Conservation (phyloP, 495 filamentous ascomycete species). For the Evernia prunastri region DNA sequence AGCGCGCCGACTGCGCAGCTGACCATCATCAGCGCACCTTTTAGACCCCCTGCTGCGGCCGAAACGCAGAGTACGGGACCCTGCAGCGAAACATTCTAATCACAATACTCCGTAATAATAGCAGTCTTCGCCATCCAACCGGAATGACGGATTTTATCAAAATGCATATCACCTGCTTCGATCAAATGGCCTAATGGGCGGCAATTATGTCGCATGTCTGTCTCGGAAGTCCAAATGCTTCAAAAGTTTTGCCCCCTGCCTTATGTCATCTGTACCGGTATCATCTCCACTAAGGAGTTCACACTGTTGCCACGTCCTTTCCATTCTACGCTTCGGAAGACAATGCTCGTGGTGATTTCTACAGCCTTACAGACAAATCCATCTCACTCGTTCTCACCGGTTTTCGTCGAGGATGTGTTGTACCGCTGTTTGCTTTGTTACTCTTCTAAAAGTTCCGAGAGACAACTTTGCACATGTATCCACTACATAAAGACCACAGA, state of each 20-base stretch:
- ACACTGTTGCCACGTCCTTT: neutral
- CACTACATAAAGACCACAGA: neutral
- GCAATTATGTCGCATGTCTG: neutral
- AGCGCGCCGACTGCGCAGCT: slow-evolving; percentile 7
- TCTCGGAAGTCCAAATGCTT: no score
- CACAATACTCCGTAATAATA: no score
- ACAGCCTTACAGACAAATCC: neutral
- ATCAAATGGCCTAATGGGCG: neutral
- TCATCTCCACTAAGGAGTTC: neutral
- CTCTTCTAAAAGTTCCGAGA: neutral
- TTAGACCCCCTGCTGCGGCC: slow-evolving; percentile 3
- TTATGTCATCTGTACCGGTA: neutral
- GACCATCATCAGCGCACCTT: neutral
- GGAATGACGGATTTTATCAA: neutral
- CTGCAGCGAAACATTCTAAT: neutral
- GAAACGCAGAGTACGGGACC: slow-evolving; percentile 10
- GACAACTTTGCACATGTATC: neutral
- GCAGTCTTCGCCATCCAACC: neutral
- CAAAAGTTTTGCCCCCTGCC: neutral
- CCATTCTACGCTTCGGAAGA: neutral
- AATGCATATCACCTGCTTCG: neutral
- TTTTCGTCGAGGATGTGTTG: neutral
- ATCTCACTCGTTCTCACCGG: neutral
- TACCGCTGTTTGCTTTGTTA: neutral
- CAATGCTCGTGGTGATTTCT: neutral